A percentile compares a stretch with the other conserved stretches of the same genome.
Evolutionary conservation across 2,329 filamentous ascomycete genomes (phyloP).

Genomic region (Emmonsiellopsis sp.): DNA sequence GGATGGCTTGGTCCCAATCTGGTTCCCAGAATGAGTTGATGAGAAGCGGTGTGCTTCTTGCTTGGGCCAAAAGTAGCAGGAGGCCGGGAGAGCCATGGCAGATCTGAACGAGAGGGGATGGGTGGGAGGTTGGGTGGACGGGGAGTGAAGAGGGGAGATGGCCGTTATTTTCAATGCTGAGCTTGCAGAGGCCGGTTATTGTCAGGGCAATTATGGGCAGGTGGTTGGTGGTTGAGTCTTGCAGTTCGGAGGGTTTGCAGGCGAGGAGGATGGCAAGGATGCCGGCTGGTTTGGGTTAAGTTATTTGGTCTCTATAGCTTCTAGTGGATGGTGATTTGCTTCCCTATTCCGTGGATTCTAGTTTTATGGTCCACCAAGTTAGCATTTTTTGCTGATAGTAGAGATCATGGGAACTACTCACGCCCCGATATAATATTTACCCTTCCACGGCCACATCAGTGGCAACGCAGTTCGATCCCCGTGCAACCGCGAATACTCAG

Average conservation of each 20-base stretch:
- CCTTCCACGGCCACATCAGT: slow-evolving; percentile 34
- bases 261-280: slow-evolving; percentile 30
- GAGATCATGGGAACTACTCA: slow-evolving; percentile 21
- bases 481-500: slow-evolving; percentile 22
- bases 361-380: background rate
- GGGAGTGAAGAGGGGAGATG: slow-evolving; percentile 32
- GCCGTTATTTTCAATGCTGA: slow-evolving; percentile 26
- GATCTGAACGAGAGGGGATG: slow-evolving; percentile 30
- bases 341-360: slow-evolving; percentile 17
- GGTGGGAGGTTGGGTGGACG: slow-evolving; percentile 14
- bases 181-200: slow-evolving; percentile 27
- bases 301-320: background rate
- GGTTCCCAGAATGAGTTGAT: slow-evolving; percentile 25
- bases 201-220: slow-evolving; percentile 27
- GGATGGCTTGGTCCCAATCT: slow-evolving; percentile 29
- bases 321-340: slow-evolving; percentile 1
- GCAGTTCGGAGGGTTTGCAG: slow-evolving; percentile 24
- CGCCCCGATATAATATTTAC: slow-evolving; percentile 29
- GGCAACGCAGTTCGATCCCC: slow-evolving; percentile 25
- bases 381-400: slow-evolving; percentile 21
- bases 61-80: slow-evolving; percentile 26
- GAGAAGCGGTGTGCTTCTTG: slow-evolving; percentile 22
- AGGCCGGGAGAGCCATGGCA: slow-evolving; percentile 34
- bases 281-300: slow-evolving; percentile 19
- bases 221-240: slow-evolving; percentile 15